Evolutionary conservation across 768 basidiomycete species (phyloP).

Genomic region (Crepidotus variabilis): DNA sequence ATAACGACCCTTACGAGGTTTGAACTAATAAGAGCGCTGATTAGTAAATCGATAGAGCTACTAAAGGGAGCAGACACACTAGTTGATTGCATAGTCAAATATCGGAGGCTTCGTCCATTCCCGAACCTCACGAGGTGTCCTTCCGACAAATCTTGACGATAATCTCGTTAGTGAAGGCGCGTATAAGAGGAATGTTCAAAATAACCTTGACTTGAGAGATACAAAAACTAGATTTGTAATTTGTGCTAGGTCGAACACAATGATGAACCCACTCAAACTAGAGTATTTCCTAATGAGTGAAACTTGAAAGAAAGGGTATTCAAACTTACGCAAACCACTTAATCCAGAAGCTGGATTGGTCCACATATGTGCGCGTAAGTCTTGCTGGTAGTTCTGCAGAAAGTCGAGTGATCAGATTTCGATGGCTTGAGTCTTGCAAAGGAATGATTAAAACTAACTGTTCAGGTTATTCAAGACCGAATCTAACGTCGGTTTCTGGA

Average conservation of each 20-base stretch:
- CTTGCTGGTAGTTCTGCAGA: conserved; percentile 49
- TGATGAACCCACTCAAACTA: conserved; percentile 78
- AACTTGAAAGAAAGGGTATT: not conserved
- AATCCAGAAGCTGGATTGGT: conserved; percentile 78
- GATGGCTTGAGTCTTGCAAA: not conserved
- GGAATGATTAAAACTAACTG: not conserved
- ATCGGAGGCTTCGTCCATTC: conserved; percentile 76
- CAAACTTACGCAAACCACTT: conserved; percentile 71
- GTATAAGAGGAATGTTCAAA: not conserved
- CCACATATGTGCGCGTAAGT: conserved; percentile 75
- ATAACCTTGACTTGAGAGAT: conserved; percentile 59
- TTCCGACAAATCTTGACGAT: conserved; percentile 52
- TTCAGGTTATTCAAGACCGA: not conserved
- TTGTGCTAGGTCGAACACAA: conserved; percentile 82
- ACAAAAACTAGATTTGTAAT: conserved; percentile 73
- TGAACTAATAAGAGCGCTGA: conserved; percentile 12
- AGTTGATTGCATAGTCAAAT: conserved; percentile 73
- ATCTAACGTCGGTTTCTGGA: conserved; percentile 19
- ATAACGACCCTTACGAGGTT: conserved; percentile 22
- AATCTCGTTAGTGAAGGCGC: not conserved
- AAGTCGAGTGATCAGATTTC: not conserved
- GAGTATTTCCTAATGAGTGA: not conserved
- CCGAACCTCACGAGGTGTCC: conserved; percentile 73
- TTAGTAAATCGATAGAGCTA: too few relatives aligned
- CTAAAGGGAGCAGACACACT: conserved; percentile 29